These are phyloP conservation scores for Lindgomyces ingoldianus DNA, from an alignment of 495 filamentous ascomycete species.

Conservation along the genomic window DNA sequence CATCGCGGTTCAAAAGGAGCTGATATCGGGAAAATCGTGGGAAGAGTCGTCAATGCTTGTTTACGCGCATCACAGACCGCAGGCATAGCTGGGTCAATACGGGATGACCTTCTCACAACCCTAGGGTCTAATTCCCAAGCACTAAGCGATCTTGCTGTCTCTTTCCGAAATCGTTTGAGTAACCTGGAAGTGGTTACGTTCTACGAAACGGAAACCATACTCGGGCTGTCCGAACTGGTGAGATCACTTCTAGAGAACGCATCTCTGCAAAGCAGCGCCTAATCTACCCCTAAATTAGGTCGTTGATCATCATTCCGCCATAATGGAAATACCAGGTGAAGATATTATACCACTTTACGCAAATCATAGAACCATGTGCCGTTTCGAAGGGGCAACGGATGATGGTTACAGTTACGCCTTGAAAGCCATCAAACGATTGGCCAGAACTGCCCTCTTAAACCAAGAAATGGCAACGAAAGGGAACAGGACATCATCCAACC, in stretches of 20 bases:
- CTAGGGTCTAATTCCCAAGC: conserved; percentile 11
- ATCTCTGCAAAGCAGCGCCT: background rate
- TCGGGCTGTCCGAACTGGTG: conserved; percentile 3
- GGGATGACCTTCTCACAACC: conserved; percentile 15
- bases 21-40: conserved; percentile 17
- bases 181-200: conserved; percentile 27
- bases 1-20: conserved; percentile 27
- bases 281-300: conserved; percentile 21
- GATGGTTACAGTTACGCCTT: conserved; percentile 10
- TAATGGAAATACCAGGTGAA: conserved; percentile 27
- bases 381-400: conserved; percentile 16
- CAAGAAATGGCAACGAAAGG: conserved; percentile 5
- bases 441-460: background rate
- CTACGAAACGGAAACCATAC: conserved; percentile 20
- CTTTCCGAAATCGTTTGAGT: conserved; percentile 9
- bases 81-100: conserved; percentile 7
- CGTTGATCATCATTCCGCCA: conserved; percentile 27
- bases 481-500: conserved; percentile 3
- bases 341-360: conserved; percentile 22
- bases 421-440: conserved; percentile 11
- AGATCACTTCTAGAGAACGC: background rate
- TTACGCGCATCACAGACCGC: conserved; percentile 3
- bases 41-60: conserved; percentile 19
- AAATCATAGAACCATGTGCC: conserved; percentile 34
- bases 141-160: conserved; percentile 11